These are phyloP conservation scores for Floccularia luteovirens DNA, from an alignment of 768 basidiomycete species.

Conservation along the genomic window DNA sequence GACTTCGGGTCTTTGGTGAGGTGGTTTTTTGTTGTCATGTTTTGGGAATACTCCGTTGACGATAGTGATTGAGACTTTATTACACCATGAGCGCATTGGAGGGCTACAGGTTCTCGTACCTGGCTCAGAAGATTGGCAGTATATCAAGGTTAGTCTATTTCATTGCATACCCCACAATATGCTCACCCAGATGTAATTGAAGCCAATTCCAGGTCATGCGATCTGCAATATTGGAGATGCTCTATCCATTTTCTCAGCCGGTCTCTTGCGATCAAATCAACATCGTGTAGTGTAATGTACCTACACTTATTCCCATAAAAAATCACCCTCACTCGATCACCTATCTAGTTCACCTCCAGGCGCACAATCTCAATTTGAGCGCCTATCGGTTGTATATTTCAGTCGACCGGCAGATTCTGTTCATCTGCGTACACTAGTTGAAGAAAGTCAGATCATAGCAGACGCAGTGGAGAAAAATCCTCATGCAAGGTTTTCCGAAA, in stretches of 20 bases:
- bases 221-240: constrained; percentile 62
- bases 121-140: constrained; percentile 56
- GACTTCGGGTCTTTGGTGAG: constrained; percentile 67
- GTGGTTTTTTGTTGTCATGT: constrained; percentile 17
- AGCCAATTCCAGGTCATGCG: constrained; percentile 49
- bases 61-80: constrained; percentile 40
- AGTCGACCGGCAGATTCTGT: constrained; percentile 43
- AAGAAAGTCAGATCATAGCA: constrained; percentile 35
- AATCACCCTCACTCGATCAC: background rate
- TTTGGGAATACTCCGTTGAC: constrained; percentile 25
- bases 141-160: constrained; percentile 40
- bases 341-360: constrained; percentile 37
- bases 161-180: background rate
- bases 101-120: constrained; percentile 65
- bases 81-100: constrained; percentile 64
- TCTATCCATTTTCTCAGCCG: constrained; percentile 52
- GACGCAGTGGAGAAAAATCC: constrained; percentile 24
- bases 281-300: constrained; percentile 51
- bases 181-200: background rate
- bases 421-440: constrained; percentile 33
- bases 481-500: background rate
- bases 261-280: constrained; percentile 57
- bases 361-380: constrained; percentile 33
- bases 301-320: constrained; percentile 1
- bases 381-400: constrained; percentile 60